Conservation (phyloP, 2,329 filamentous ascomycete genomes). For the Endoconidiophora laricicola region DNA sequence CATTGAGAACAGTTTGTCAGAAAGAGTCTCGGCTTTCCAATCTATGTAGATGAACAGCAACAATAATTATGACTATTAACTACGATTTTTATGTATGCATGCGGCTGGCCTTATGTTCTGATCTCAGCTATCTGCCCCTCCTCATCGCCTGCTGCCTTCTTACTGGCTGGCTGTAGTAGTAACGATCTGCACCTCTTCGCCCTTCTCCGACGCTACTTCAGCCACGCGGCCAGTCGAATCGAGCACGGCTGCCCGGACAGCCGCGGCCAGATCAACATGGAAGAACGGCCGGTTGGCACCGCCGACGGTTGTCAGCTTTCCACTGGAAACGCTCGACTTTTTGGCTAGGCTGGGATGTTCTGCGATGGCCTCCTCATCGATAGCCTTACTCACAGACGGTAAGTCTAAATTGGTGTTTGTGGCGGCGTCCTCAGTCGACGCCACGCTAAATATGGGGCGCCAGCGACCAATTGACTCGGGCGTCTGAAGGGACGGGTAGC, state of each 20-base stretch:
- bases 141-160: neutral
- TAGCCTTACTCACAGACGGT: neutral
- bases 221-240: neutral
- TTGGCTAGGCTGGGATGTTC: slow-evolving; percentile 13
- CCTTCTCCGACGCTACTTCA: neutral
- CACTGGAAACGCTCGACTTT: slow-evolving; percentile 10
- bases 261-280: slow-evolving; percentile 29
- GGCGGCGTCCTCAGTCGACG: slow-evolving; percentile 14
- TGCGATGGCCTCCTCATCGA: slow-evolving; percentile 1
- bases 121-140: neutral
- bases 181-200: neutral
- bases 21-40: too few relatives aligned
- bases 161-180: neutral
- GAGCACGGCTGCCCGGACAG: slow-evolving; percentile 22
- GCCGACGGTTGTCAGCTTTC: slow-evolving; percentile 19
- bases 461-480: slow-evolving; percentile 18
- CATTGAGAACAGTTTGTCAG: too few relatives aligned
- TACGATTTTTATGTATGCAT: neutral
- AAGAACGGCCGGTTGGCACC: slow-evolving; percentile 31
- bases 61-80: too few relatives aligned
- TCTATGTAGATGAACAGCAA: too few relatives aligned
- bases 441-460: slow-evolving; percentile 22
- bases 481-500: slow-evolving; percentile 23
- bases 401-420: slow-evolving; percentile 3
- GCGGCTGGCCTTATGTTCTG: neutral